Conservation (phyloP, 495 filamentous ascomycete genomes). For the Chlorociboria aeruginascens region DNA sequence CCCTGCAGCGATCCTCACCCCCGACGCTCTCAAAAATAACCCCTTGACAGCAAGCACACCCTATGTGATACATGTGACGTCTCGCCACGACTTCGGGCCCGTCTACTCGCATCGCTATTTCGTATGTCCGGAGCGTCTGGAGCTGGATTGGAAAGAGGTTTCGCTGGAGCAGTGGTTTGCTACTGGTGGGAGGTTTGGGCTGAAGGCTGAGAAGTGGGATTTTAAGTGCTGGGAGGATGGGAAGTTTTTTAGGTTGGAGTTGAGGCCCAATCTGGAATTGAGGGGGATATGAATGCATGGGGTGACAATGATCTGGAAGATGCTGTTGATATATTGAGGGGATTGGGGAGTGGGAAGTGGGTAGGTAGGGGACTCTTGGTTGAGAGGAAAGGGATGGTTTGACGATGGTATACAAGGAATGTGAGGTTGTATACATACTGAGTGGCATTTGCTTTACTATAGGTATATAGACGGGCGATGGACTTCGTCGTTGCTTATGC, state of each 20-base stretch:
- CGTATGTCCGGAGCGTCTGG: conserved; percentile 4
- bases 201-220: conserved; percentile 16
- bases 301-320: neutral
- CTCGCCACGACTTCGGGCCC: conserved; percentile 14
- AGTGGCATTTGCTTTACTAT: too few species aligned
- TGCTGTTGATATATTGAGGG: neutral
- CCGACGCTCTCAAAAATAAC: conserved; percentile 8
- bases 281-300: neutral
- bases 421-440: too few species aligned
- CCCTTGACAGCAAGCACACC: conserved; percentile 6
- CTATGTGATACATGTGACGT: conserved; percentile 12
- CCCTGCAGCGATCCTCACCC: conserved; percentile 2
- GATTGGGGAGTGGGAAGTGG: neutral
- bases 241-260: conserved; percentile 14
- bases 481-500: too few species aligned
- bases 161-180: conserved; percentile 14
- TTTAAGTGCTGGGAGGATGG: conserved; percentile 11
- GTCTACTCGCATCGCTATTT: conserved; percentile 18
- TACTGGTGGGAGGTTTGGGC: conserved; percentile 7
- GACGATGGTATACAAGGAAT: too few species aligned
- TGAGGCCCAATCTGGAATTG: conserved; percentile 15
- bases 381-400: too few species aligned
- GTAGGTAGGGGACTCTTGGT: neutral
- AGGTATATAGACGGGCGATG: too few species aligned
- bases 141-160: conserved; percentile 15